These are phyloP conservation scores for Ampelocalamus luodianensis DNA, from an alignment of 176 grass and related monocot species.

Conservation along the genomic window DNA sequence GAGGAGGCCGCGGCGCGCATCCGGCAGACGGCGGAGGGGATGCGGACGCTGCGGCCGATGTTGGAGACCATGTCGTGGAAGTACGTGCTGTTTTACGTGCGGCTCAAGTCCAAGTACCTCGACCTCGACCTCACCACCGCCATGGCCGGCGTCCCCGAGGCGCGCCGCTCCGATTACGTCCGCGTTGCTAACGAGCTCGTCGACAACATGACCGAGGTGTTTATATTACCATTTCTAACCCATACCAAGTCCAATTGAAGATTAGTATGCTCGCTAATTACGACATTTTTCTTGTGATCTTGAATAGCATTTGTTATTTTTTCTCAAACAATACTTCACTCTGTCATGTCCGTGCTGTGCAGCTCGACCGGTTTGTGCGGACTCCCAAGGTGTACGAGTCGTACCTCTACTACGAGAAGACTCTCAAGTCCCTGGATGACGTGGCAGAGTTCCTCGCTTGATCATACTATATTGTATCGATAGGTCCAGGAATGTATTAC, in stretches of 20 bases:
- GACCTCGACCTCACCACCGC: conserved; percentile 86
- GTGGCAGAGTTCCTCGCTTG: conserved; percentile 64
- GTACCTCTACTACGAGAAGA: conserved; percentile 92
- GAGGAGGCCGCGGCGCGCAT: conserved; percentile 86
- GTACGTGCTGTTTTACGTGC: conserved; percentile 88
- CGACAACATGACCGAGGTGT: conserved; percentile 85
- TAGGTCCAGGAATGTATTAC: conserved; percentile 3
- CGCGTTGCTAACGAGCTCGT: conserved; percentile 84
- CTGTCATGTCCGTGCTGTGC: background rate
- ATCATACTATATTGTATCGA: conserved; percentile 14
- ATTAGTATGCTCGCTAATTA: background rate
- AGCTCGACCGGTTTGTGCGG: conserved; percentile 81
- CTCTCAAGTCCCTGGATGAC: conserved; percentile 85
- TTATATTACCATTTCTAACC: background rate
- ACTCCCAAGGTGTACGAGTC: conserved; percentile 89
- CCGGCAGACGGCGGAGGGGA: conserved; percentile 83
- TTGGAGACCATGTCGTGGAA: conserved; percentile 95
- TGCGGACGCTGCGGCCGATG: conserved; percentile 83
- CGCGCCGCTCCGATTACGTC: conserved; percentile 67
- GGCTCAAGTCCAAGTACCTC: conserved; percentile 83
- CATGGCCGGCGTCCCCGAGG: conserved; percentile 61
- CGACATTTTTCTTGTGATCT: background rate
- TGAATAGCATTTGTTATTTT: background rate
- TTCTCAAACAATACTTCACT: no score
- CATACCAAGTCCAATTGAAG: background rate